A percentile compares a stretch with the other conserved stretches of the same genome.
These are phyloP conservation scores for Trichoderma koningiopsis DNA, from an alignment of 2,329 filamentous ascomycete species.

Conservation along the genomic window DNA sequence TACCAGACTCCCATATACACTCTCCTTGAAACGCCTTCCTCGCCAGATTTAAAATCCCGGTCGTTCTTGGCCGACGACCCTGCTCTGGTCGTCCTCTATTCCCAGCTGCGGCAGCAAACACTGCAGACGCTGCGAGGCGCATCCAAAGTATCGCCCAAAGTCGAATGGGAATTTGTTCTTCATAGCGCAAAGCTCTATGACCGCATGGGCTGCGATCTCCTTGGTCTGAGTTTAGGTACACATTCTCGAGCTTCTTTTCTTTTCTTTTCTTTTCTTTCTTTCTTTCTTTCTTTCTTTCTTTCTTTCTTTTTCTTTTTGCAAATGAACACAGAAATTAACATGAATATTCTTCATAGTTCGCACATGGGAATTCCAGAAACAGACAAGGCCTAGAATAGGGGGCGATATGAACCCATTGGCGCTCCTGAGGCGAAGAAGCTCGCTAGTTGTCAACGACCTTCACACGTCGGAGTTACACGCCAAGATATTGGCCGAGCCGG, in stretches of 20 bases:
- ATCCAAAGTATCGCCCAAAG: conserved; percentile 73
- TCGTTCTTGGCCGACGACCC: conserved; percentile 90
- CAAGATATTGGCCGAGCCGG: conserved; percentile 31
- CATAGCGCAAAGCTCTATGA: conserved; percentile 83
- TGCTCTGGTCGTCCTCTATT: conserved; percentile 82
- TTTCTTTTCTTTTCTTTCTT: too few species aligned
- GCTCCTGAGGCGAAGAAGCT: conserved; percentile 70
- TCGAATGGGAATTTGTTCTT: conserved; percentile 87
- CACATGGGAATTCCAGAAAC: conserved; percentile 78
- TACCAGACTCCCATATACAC: conserved; percentile 75
- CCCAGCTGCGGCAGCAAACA: conserved; percentile 78
- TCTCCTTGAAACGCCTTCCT: conserved; percentile 68
- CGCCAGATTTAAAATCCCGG: conserved; percentile 71
- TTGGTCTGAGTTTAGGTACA: conserved; percentile 80
- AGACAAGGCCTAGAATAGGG: conserved; percentile 42
- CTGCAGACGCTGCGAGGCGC: conserved; percentile 84
- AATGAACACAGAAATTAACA: neutral
- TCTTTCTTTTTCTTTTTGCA: too few species aligned
- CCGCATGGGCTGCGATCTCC: conserved; percentile 89
- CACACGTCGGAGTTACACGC: conserved; percentile 41
- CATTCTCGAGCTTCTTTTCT: conserved; percentile 26
- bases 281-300: too few species aligned
- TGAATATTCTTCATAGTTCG: conserved; percentile 52
- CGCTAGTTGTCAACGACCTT: conserved; percentile 77
- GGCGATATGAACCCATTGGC: conserved; percentile 65